Conservation (phyloP, 1,139 yeast species). For the Protomyces arabidopsidicola region DNA sequence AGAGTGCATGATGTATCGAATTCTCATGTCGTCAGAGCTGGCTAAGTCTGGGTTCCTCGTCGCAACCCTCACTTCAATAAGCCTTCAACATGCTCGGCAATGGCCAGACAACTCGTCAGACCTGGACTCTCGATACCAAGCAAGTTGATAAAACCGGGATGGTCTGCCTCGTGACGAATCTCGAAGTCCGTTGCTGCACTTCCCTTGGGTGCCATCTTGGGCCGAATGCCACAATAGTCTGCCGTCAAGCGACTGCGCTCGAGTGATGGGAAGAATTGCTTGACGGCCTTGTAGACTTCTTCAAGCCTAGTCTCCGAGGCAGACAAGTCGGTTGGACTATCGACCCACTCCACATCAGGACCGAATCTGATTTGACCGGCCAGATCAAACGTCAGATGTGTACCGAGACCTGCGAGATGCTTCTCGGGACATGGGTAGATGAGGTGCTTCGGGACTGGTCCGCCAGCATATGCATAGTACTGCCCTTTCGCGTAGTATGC, state of each 20-base stretch:
- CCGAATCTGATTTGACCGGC: slow-evolving; percentile 81
- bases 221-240: slow-evolving; percentile 76
- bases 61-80: slow-evolving; percentile 37
- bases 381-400: slow-evolving; percentile 77
- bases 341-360: slow-evolving; percentile 83
- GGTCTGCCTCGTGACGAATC: slow-evolving; percentile 52
- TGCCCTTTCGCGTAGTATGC: slow-evolving; percentile 79
- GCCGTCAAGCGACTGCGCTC: slow-evolving; percentile 53
- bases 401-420: slow-evolving; percentile 71
- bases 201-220: slow-evolving; percentile 54
- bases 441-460: slow-evolving; percentile 44
- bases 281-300: slow-evolving; percentile 57
- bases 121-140: slow-evolving; percentile 91
- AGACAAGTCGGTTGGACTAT: slow-evolving; percentile 41
- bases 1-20: background rate
- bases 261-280: slow-evolving; percentile 59
- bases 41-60: too few relatives aligned
- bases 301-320: slow-evolving; percentile 42
- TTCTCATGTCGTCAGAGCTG: background rate
- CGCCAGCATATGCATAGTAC: slow-evolving; percentile 57
- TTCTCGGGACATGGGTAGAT: slow-evolving; percentile 78
- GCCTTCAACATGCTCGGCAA: slow-evolving; percentile 62
- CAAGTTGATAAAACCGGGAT: slow-evolving; percentile 73
- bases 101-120: slow-evolving; percentile 72
- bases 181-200: slow-evolving; percentile 64